Evolutionary conservation across 2,329 filamentous ascomycete species (phyloP).

Genomic region (Zymoseptoria pseudotritici): DNA sequence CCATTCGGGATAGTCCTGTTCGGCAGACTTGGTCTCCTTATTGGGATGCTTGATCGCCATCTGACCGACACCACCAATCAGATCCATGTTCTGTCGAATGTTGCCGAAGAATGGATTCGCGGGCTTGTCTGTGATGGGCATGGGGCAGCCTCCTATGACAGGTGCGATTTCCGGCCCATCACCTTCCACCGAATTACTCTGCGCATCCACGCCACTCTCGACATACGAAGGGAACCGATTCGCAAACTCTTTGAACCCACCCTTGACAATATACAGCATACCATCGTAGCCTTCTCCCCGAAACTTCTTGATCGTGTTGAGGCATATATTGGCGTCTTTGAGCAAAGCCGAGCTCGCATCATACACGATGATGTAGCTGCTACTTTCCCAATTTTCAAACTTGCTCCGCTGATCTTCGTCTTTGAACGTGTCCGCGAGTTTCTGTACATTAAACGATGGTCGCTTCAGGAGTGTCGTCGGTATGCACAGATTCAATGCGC

Average conservation of each 20-base stretch:
- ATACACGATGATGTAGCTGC: slow-evolving; percentile 76
- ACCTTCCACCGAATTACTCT: slow-evolving; percentile 37
- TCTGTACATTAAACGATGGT: slow-evolving; percentile 80
- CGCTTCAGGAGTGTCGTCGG: slow-evolving; percentile 89
- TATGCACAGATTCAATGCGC: slow-evolving; percentile 88
- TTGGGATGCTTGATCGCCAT: slow-evolving; percentile 54
- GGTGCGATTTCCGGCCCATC: slow-evolving; percentile 54
- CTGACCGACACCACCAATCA: slow-evolving; percentile 87
- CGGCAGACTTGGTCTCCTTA: slow-evolving; percentile 41
- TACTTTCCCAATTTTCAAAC: slow-evolving; percentile 69
- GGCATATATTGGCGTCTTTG: slow-evolving; percentile 70
- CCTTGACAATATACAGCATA: slow-evolving; percentile 64
- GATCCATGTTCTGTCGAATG: slow-evolving; percentile 92
- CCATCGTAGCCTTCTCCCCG: slow-evolving; percentile 74
- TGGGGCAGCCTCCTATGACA: slow-evolving; percentile 80
- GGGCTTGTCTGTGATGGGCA: slow-evolving; percentile 62
- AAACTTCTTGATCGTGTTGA: slow-evolving; percentile 93
- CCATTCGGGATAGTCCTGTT: slow-evolving; percentile 64
- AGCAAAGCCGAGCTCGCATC: slow-evolving; percentile 68
- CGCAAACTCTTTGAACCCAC: slow-evolving; percentile 72
- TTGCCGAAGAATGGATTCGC: slow-evolving; percentile 91
- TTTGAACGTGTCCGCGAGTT: slow-evolving; percentile 80
- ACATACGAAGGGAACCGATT: slow-evolving; percentile 58
- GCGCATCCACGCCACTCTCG: slow-evolving; percentile 37
- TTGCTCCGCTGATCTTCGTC: slow-evolving; percentile 59